phyloP scores from a whole-genome alignment of 495 filamentous ascomycete genomes.

The Parathielavia hyrcaniae region DNA sequence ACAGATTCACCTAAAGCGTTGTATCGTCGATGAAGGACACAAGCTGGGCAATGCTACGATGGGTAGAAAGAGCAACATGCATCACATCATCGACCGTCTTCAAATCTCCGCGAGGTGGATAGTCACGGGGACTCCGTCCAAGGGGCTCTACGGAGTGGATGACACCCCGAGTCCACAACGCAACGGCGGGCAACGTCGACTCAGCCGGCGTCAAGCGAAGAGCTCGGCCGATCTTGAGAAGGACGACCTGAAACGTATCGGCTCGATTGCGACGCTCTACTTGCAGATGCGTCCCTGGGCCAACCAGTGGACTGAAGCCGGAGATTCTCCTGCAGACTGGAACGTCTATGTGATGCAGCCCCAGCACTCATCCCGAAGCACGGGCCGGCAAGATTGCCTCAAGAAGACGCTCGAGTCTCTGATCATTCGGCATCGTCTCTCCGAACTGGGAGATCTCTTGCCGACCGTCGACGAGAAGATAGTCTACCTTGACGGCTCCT shows the following conservation, averaged over 20 bases:
- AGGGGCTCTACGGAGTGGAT: slow-evolving; percentile 65
- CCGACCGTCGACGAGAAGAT: slow-evolving; percentile 66
- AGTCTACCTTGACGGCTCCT: slow-evolving; percentile 70
- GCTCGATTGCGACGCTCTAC: slow-evolving; percentile 62
- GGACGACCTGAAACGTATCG: slow-evolving; percentile 69
- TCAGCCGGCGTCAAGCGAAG: slow-evolving; percentile 10
- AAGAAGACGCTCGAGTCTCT: slow-evolving; percentile 63
- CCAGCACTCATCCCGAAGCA: slow-evolving; percentile 44
- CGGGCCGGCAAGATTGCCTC: slow-evolving; percentile 57
- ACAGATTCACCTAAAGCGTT: slow-evolving; percentile 70
- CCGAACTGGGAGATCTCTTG: slow-evolving; percentile 58
- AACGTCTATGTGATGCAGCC: slow-evolving; percentile 65
- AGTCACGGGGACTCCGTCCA: slow-evolving; percentile 84
- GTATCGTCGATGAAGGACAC: slow-evolving; percentile 91
- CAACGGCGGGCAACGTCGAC: background rate
- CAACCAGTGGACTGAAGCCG: slow-evolving; percentile 30
- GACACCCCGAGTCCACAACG: slow-evolving; percentile 1
- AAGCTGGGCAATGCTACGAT: slow-evolving; percentile 56
- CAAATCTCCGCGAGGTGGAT: slow-evolving; percentile 75
- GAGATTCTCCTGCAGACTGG: slow-evolving; percentile 55
- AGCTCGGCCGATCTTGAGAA: slow-evolving; percentile 48
- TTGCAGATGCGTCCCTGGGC: slow-evolving; percentile 73
- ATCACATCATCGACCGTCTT: slow-evolving; percentile 60
- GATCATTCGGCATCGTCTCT: slow-evolving; percentile 70
- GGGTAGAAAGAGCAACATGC: slow-evolving; percentile 56